A percentile compares a stretch with the other conserved stretches of the same genome.
phyloP scores from a whole-genome alignment of 2,329 filamentous ascomycete genomes.

The Colletotrichum liriopes region DNA sequence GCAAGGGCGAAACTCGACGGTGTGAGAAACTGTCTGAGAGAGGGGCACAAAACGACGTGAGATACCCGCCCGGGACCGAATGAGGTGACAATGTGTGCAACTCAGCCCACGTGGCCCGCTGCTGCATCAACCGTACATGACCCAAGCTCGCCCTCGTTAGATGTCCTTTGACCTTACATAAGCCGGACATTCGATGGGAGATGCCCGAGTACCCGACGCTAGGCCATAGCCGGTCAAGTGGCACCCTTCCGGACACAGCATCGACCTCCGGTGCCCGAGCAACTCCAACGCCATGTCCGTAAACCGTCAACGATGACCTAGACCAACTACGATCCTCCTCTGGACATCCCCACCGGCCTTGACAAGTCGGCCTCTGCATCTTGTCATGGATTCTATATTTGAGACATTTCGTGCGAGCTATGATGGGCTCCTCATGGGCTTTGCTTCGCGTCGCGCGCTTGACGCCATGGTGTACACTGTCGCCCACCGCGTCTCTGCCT shows the following conservation, averaged over 20 bases:
- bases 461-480: background rate
- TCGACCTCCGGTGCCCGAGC: slow-evolving; percentile 35
- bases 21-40: slow-evolving; percentile 23
- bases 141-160: background rate
- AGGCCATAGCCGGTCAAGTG: slow-evolving; percentile 2
- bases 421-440: background rate
- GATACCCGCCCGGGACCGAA: slow-evolving; percentile 41
- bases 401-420: slow-evolving; percentile 24
- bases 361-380: background rate
- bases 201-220: slow-evolving; percentile 32
- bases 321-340: slow-evolving; percentile 18
- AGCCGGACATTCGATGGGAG: background rate
- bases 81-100: background rate
- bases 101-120: background rate
- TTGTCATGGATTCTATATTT: slow-evolving; percentile 5
- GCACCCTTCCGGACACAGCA: slow-evolving; percentile 21
- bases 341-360: slow-evolving; percentile 43
- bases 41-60: background rate
- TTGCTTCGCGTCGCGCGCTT: slow-evolving; percentile 14
- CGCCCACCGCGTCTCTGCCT: slow-evolving; percentile 4
- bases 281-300: slow-evolving; percentile 21
- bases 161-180: background rate
- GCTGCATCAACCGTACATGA: background rate
- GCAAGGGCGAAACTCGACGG: slow-evolving; percentile 20
- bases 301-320: background rate